Base-by-base conservation (phyloP, 2,329 filamentous ascomycete genomes). In the Penicillium freii region DNA sequence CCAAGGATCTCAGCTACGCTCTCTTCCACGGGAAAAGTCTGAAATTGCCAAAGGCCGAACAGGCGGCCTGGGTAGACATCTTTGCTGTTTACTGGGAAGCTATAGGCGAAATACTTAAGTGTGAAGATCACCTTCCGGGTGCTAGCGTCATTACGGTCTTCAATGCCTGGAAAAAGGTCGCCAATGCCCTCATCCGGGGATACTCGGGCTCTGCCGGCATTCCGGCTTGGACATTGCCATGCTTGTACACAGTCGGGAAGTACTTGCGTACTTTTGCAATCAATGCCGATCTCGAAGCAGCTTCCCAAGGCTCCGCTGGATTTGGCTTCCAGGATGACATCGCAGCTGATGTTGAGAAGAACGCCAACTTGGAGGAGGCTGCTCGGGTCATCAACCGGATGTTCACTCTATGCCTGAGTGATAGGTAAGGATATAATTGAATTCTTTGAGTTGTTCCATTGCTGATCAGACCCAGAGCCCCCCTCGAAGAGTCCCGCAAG, bases 161-260 rank as follows among this genome's bases (percentile, higher is more conserved):
- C 70, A 88, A 92, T 60, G 79, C 87, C 11, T 97, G 94, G 92
- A 95, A 91, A 70, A 90, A 96, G 40, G 71, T 97, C 60, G 85
- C 89, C 45, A 89, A 88, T 61, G 80, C 82, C 47, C 80, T 97
- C 39, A 87, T 92, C 57, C 85, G 91, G 64, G 92, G 91, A 33
- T 97, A 97, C 72, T 88, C 87, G 36, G 88, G 84, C 63, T 80
- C 59, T 25, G 46, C 82, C 54, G 83, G 84, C 3, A 91, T 97
- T 66, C 87, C 91, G 63, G 88, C 91, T 33, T 99, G 94, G 93
- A 94, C 92, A 0, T 86, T 99, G 51, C 92, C 94, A 4, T 92
- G 90, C 70, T 81, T 99, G 39, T 97, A 97, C 70, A 83, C 89
- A 51, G 87, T 88, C 25, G 92, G 92, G 54, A 96, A 91, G 75